A percentile compares a stretch with the other conserved stretches of the same genome.
Conservation (phyloP, 176 grass and related monocot genomes). For the Bonia amplexicaulis region DNA sequence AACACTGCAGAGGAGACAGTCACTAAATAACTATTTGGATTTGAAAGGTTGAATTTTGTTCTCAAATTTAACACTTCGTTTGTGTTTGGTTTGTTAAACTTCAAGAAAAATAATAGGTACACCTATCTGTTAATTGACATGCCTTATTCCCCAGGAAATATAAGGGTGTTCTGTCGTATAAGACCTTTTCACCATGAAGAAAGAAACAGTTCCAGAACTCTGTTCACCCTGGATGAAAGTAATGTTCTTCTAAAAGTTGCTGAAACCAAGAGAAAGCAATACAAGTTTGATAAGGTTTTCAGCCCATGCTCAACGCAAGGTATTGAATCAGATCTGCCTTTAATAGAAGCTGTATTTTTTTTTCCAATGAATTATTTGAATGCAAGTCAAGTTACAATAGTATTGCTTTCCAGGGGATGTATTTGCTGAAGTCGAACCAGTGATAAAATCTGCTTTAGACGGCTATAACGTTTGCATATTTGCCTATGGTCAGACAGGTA, state of each 20-base stretch:
- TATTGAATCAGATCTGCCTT: conserved; percentile 33
- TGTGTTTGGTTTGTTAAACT: not conserved
- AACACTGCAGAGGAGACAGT: conserved; percentile 59
- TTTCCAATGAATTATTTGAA: conserved; percentile 15
- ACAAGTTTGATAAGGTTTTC: conserved; percentile 98
- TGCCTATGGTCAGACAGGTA: conserved; percentile 95
- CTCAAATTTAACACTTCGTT: not conserved
- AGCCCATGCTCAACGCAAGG: conserved; percentile 74
- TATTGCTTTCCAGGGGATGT: conserved; percentile 60
- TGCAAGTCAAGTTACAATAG: conserved; percentile 18
- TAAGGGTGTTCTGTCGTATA: conserved; percentile 86
- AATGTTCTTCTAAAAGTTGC: conserved; percentile 62
- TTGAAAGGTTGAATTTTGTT: conserved; percentile 76
- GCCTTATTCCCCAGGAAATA: conserved; percentile 58
- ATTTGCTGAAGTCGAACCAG: conserved; percentile 84
- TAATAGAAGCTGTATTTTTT: not conserved
- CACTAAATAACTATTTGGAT: conserved; percentile 82
- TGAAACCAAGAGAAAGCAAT: conserved; percentile 83
- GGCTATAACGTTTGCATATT: conserved; percentile 97
- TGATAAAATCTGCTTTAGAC: conserved; percentile 96
- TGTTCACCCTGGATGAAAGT: conserved; percentile 63
- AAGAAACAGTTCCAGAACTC: conserved; percentile 30
- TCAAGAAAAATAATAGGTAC: conserved; percentile 7
- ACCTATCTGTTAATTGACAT: conserved; percentile 18
- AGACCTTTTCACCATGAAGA: conserved; percentile 66